Conservation (phyloP, 1,284 basidiomycete genomes). For the Boletus sp. region DNA sequence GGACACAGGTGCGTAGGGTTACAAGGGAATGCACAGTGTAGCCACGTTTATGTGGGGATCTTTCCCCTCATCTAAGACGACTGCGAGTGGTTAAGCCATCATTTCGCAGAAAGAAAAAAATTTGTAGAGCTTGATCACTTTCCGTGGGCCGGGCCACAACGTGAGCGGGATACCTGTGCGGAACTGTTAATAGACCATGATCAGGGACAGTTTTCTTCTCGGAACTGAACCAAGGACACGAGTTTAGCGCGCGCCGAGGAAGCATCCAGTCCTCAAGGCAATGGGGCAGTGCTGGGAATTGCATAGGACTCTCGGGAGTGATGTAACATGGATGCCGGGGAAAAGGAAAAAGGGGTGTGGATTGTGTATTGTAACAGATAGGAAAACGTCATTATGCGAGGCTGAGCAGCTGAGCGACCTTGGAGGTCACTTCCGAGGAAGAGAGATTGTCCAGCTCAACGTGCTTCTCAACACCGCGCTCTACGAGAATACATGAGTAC, state of each 20-base stretch:
- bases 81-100: conserved; percentile 1
- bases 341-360: background rate
- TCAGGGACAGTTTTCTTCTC: conserved; percentile 2
- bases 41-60: background rate
- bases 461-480: conserved; percentile 75
- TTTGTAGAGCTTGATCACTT: background rate
- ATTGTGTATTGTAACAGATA: conserved; percentile 12
- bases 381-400: conserved; percentile 15
- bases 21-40: background rate
- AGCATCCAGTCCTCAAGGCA: conserved; percentile 24
- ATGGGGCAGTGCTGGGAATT: conserved; percentile 14
- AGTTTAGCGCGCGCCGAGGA: conserved; percentile 12
- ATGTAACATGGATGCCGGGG: background rate
- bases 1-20: background rate
- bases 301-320: background rate
- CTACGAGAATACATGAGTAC: conserved; percentile 36
- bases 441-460: conserved; percentile 77
- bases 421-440: conserved; percentile 65
- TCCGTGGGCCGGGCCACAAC: background rate
- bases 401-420: conserved; percentile 59
- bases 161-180: conserved; percentile 3
- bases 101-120: background rate
- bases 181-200: background rate
- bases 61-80: background rate
- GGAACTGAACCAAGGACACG: conserved; percentile 16